Conservation (phyloP, 2,329 filamentous ascomycete species). For the Cercospora sp. region DNA sequence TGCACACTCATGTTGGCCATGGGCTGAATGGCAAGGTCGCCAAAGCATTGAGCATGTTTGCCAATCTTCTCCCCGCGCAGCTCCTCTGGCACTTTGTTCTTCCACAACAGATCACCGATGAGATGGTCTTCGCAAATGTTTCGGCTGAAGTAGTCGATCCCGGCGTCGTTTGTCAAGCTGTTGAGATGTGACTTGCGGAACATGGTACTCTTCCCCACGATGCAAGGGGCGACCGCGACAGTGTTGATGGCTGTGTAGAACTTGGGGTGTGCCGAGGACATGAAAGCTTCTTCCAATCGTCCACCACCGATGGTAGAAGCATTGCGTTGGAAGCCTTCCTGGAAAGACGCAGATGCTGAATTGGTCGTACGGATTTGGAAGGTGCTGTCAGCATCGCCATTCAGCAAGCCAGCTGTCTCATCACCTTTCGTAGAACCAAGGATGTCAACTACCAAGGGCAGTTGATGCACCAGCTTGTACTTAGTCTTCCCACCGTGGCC, state of each 20-base stretch:
- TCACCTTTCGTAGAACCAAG: conserved; percentile 33
- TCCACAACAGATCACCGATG: conserved; percentile 90
- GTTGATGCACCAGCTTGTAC: conserved; percentile 91
- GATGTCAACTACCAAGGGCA: conserved; percentile 84
- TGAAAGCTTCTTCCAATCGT: conserved; percentile 88
- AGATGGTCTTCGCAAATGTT: conserved; percentile 98
- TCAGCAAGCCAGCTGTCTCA: conserved; percentile 31
- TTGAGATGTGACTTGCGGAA: conserved; percentile 91
- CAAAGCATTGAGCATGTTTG: conserved; percentile 81
- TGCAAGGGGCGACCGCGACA: conserved; percentile 84
- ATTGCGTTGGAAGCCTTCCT: conserved; percentile 28
- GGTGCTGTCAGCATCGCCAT: conserved; percentile 13
- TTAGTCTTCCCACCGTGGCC: conserved; percentile 59
- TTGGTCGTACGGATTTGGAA: conserved; percentile 29
- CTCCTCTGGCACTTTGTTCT: conserved; percentile 54
- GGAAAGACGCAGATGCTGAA: conserved; percentile 30
- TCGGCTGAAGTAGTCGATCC: conserved; percentile 89
- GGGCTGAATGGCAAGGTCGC: conserved; percentile 87
- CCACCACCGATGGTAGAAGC: conserved; percentile 62
- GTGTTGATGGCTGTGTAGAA: conserved; percentile 98
- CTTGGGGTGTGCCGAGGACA: conserved; percentile 90
- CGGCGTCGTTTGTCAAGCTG: conserved; percentile 64
- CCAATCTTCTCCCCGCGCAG: conserved; percentile 52
- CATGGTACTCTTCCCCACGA: conserved; percentile 98
- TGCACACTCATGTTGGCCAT: conserved; percentile 75